phyloP scores from a whole-genome alignment of 139 green algal species.

The Dunaliella primolecta region DNA sequence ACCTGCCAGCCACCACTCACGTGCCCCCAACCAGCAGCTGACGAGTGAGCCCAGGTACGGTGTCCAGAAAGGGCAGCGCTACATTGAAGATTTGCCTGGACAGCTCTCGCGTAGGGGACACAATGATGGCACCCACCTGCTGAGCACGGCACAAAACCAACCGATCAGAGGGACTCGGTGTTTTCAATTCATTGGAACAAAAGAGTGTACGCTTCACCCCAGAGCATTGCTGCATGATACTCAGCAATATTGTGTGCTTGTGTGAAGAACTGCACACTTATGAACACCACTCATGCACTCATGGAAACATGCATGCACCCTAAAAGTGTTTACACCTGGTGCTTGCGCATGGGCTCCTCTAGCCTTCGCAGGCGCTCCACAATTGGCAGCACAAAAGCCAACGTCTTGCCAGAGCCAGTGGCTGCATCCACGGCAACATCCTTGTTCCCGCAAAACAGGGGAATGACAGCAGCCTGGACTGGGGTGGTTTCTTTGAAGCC shows the following conservation, averaged over 20 bases:
- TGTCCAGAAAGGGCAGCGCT: conserved; percentile 72
- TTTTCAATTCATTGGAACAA: too few species aligned
- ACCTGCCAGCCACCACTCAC: conserved; percentile 41
- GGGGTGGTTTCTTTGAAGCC: conserved; percentile 79
- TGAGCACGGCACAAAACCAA: too few species aligned
- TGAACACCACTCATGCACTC: too few species aligned
- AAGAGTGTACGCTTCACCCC: too few species aligned
- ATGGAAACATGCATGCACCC: too few species aligned
- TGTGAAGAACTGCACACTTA: too few species aligned
- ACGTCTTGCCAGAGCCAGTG: conserved; percentile 96
- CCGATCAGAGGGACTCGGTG: too few species aligned
- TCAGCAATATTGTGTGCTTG: neutral
- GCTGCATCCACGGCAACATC: conserved; percentile 95
- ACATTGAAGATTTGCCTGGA: conserved; percentile 86
- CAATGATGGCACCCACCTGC: conserved; percentile 88
- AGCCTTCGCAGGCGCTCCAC: conserved; percentile 80
- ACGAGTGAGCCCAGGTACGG: conserved; percentile 41
- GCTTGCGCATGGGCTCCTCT: conserved; percentile 56
- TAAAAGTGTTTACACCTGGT: conserved; percentile 83
- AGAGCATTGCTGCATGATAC: neutral
- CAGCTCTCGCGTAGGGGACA: conserved; percentile 93
- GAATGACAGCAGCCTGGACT: conserved; percentile 91
- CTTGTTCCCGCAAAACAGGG: conserved; percentile 89
- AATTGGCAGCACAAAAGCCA: conserved; percentile 94
- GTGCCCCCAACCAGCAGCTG: conserved; percentile 78